Conservation (phyloP, 345 rosid genomes). For the Physaria fendleri region DNA sequence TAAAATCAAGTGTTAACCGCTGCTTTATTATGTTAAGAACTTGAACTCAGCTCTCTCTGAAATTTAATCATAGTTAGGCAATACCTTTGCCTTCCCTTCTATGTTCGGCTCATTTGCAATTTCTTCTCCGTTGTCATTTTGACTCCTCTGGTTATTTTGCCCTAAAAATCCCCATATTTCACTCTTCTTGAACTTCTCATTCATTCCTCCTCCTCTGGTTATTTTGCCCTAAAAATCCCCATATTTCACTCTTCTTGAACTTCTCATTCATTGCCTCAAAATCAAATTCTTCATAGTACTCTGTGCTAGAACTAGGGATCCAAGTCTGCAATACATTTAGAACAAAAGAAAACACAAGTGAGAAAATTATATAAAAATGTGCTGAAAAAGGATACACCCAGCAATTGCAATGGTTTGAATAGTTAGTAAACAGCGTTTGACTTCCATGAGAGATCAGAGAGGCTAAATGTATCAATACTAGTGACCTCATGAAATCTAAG, state of each 20-base stretch:
- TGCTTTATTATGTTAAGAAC: conserved; percentile 7
- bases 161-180: conserved; percentile 64
- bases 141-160: conserved; percentile 26
- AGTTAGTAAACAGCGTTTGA: not conserved
- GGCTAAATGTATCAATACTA: not conserved
- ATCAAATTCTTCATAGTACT: conserved; percentile 54
- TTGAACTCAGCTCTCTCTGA: not conserved
- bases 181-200: conserved; percentile 62
- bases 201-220: conserved; percentile 70
- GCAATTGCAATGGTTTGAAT: not conserved
- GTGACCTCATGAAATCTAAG: not conserved
- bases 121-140: conserved; percentile 42
- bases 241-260: conserved; percentile 59
- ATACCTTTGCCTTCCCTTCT: conserved; percentile 15
- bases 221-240: conserved; percentile 54
- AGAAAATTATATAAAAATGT: not conserved
- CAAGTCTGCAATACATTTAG: conserved; percentile 33
- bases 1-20: not conserved
- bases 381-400: not conserved
- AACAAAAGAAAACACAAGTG: not conserved
- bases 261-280: conserved; percentile 74
- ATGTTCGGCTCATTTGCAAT: conserved; percentile 29
- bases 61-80: not conserved
- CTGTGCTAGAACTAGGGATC: conserved; percentile 21
- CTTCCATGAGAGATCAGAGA: not conserved